Percentiles rank a stretch among this genome's conserved stretches.
These are phyloP conservation scores for Backusella circina DNA, from an alignment of 192 early-diverging fungal species.

Conservation along the genomic window DNA sequence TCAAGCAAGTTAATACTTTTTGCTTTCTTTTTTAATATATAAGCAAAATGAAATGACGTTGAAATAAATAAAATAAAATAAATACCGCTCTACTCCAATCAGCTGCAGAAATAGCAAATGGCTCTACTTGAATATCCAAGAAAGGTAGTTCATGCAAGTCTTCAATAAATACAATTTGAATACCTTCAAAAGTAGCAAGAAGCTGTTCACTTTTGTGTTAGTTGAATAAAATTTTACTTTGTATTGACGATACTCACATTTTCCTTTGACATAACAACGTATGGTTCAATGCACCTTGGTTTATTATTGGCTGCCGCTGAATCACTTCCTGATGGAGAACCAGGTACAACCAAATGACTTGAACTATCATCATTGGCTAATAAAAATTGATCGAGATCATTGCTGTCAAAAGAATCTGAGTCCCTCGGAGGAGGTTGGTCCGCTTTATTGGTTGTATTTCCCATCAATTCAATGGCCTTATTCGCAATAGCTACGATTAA, in stretches of 20 bases:
- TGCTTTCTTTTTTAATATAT: background rate
- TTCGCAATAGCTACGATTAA: constrained; percentile 66
- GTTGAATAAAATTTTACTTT: background rate
- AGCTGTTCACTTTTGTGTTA: constrained; percentile 8
- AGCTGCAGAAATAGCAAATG: constrained; percentile 59
- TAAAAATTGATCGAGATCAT: background rate
- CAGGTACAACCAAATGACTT: background rate
- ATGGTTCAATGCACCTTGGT: constrained; percentile 16
- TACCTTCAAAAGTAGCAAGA: constrained; percentile 38
- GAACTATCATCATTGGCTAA: background rate
- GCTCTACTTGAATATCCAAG: constrained; percentile 64
- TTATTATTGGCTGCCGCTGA: background rate
- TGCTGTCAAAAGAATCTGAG: background rate
- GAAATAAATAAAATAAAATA: background rate
- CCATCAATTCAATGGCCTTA: constrained; percentile 47
- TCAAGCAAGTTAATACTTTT: background rate
- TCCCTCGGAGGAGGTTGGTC: background rate
- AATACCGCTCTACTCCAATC: constrained; percentile 64
- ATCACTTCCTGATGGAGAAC: background rate
- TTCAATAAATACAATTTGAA: constrained; percentile 73
- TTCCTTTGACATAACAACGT: constrained; percentile 34
- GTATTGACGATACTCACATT: constrained; percentile 10
- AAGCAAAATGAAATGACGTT: too few relatives aligned
- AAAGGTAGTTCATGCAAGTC: constrained; percentile 83
- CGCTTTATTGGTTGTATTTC: background rate